Evolutionary conservation across 1,284 basidiomycete genomes (phyloP).

Genomic region (Inonotus hispidus): DNA sequence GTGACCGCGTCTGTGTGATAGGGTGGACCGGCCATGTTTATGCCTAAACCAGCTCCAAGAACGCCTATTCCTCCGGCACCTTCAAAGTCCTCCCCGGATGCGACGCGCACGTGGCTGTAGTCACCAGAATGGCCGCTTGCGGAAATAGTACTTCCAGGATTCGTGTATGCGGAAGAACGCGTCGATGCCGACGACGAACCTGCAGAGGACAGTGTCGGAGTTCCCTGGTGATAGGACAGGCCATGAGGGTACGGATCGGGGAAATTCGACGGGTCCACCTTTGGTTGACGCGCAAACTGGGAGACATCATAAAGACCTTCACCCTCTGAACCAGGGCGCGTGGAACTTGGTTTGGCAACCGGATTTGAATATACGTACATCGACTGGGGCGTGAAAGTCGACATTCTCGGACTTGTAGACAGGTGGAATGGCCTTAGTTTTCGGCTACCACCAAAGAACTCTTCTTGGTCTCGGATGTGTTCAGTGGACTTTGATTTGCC

Average conservation of each 20-base stretch:
- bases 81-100: slow-evolving; percentile 41
- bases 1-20: slow-evolving; percentile 60
- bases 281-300: slow-evolving; percentile 42
- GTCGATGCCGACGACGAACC: slow-evolving; percentile 65
- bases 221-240: slow-evolving; percentile 32
- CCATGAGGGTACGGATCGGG: slow-evolving; percentile 43
- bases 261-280: slow-evolving; percentile 57
- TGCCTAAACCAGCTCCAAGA: slow-evolving; percentile 27
- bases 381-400: slow-evolving; percentile 4
- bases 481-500: slow-evolving; percentile 1
- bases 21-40: slow-evolving; percentile 36
- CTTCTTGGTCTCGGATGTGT: slow-evolving; percentile 6
- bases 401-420: slow-evolving; percentile 3
- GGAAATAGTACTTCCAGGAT: slow-evolving; percentile 49
- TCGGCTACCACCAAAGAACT: slow-evolving; percentile 8
- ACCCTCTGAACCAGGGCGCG: slow-evolving; percentile 32
- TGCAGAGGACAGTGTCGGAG: slow-evolving; percentile 58
- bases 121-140: slow-evolving; percentile 41
- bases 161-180: slow-evolving; percentile 71
- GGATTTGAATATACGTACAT: slow-evolving; percentile 1
- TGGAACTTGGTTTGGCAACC: not conserved
- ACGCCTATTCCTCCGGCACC: slow-evolving; percentile 7
- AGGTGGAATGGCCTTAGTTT: not conserved
- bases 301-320: slow-evolving; percentile 37
- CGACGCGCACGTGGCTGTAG: slow-evolving; percentile 59